Base-by-base conservation (phyloP, 139 green algal genomes). In the Chlorella sp. region DNA sequence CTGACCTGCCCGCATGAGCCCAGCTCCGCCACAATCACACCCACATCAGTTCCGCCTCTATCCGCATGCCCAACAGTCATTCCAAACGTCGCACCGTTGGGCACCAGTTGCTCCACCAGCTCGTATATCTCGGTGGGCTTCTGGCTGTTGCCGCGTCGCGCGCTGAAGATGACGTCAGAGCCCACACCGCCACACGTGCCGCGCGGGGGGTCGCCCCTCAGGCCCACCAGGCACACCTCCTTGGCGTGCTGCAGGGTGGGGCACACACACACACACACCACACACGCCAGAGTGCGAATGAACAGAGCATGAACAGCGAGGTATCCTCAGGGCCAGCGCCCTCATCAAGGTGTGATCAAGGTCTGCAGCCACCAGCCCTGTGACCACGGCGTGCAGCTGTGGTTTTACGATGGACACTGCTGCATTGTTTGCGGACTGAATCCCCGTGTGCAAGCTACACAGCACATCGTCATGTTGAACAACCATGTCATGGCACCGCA, bases 121-220 rank as follows among this genome's bases (percentile, higher is more conserved):
- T 97, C 81, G 77, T 98, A 98, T n/a, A 98, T 95, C 82, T 98
- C 93, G 67, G 94, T 88, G 2, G 93, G 93, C 77, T 98, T 98
- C 85, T 98, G 93, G 83, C 89, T 96, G 23, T 67, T 93, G 2
- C 93, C 93, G 20, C 93, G 82, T 29, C 93, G 83, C 75, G 96
- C 87, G 64, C 78, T 88, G 69, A 95, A 91, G 50, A 98, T 97
- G 62, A 98, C 75, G 73, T 97, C 91, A 29, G 61, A 83, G 14
- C 80, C 83, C 22, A 95, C 85, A 29, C 83, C 79, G 4, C 42
- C 49, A 33, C 34, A 74, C 42, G 49, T 50, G 20, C 72, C 70
- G 30, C 73, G 76, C 2, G 77, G 78, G 20, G 84, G 84, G 35
- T 85, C 79, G 24, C 91, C 89, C 69, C 87, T 85, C n/a, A 81